Evolutionary conservation across 768 basidiomycete genomes (phyloP), one percentile per base, ranked within the genome.

Genomic region (Mycena haematopus): DNA sequence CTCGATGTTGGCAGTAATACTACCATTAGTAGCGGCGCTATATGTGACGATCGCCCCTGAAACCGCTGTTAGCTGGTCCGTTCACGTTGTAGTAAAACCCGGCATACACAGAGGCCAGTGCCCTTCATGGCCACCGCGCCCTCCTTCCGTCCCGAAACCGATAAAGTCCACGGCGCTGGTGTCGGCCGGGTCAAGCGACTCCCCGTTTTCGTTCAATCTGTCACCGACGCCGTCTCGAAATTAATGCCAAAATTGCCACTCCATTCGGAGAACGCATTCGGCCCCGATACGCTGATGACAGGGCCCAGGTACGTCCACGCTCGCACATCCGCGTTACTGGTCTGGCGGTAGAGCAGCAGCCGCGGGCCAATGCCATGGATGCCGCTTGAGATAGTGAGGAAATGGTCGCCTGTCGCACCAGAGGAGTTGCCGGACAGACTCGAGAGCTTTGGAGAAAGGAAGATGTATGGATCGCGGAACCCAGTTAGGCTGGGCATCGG

Each of bases 171-270:
- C 58, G 19, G 63, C 63, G 14, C 14, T 17, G 27, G 63, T 60
- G 33, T 65, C 63, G 0, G 53, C 40, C 22, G 13, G 19, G 35
- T 65, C 63, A 31, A 45, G 35, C 19, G 58, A 65, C 35, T 60
- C 63, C 17, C 63, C 63, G 6, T 51, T 33, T 38, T 65, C 63
- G 21, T 60, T 65, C 50, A 65, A 36, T 8, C 63, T 46, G 63
- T 60, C 15, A 65, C 63, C n/a, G 40, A 56, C 0, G 58, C 63
- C 8, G 63, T 65, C 54, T 65, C 63, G 22, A 65, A 60, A 35
- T 65, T 65, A 29, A 65, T 60, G 15, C 63, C 63, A 11, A 59
- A 60, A 19, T 65, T 65, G 10, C 63, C 63, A 50, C 63, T 65
- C 63, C 63, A 65, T 15, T 52, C 21, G 31, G 58, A 65, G 50